These are phyloP conservation scores for Aspergillus tanneri DNA, from an alignment of 2,329 filamentous ascomycete species.

Conservation along the genomic window DNA sequence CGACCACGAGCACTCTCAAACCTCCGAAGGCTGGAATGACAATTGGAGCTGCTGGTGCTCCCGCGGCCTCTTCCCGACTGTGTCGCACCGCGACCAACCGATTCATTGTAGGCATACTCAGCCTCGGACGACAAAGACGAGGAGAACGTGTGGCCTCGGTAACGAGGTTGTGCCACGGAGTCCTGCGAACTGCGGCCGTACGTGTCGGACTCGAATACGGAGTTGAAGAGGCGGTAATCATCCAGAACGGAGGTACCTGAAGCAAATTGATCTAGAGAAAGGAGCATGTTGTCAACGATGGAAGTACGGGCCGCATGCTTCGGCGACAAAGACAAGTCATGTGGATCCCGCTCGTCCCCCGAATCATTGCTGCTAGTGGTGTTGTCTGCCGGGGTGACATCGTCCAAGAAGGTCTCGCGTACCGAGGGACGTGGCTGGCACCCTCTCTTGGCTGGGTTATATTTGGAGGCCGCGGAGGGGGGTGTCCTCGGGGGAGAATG, in stretches of 20 bases:
- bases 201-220: conserved; percentile 42
- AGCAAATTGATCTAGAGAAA: conserved; percentile 84
- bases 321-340: conserved; percentile 80
- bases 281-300: conserved; percentile 91
- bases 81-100: conserved; percentile 41
- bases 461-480: conserved; percentile 35
- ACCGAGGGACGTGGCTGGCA: conserved; percentile 35
- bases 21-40: conserved; percentile 59
- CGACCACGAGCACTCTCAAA: conserved; percentile 61
- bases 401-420: conserved; percentile 44
- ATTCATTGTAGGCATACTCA: conserved; percentile 45
- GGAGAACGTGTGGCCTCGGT: conserved; percentile 60
- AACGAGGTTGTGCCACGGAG: conserved; percentile 40
- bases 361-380: conserved; percentile 36
- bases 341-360: conserved; percentile 49
- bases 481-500: conserved; percentile 44
- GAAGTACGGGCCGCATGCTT: conserved; percentile 80
- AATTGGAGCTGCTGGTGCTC: conserved; percentile 79
- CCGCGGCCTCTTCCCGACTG: conserved; percentile 56
- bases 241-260: conserved; percentile 39
- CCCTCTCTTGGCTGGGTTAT: conserved; percentile 30
- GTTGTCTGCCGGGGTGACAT: conserved; percentile 33
- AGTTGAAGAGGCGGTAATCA: conserved; percentile 41
- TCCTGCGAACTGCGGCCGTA: conserved; percentile 33
- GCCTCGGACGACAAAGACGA: conserved; percentile 60